A percentile compares a stretch with the other conserved stretches of the same genome.
These are phyloP conservation scores for Arctium lappa DNA, from an alignment of 129 eudicot species.

Conservation along the genomic window DNA sequence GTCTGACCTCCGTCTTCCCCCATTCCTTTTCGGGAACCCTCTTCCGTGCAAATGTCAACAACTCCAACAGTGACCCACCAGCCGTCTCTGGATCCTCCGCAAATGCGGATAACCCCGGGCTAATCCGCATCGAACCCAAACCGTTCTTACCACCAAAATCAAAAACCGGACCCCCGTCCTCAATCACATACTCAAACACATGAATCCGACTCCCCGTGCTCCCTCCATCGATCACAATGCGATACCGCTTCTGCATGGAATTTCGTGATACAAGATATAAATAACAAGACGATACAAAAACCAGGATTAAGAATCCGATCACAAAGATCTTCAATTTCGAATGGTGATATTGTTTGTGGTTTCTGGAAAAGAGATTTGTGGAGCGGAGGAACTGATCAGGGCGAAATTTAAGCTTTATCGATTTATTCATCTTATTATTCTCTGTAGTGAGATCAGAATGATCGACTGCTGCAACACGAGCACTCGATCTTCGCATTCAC, in stretches of 20 bases:
- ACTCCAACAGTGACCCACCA: constrained; percentile 51
- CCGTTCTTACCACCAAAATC: constrained; percentile 63
- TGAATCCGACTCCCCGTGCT: constrained; percentile 87
- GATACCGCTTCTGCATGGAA: constrained; percentile 6
- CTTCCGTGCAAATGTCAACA: constrained; percentile 70
- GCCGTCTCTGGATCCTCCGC: constrained; percentile 61
- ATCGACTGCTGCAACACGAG: constrained; percentile 39
- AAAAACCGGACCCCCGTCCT: constrained; percentile 39
- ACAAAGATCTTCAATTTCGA: constrained; percentile 29
- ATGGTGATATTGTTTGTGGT: constrained; percentile 13
- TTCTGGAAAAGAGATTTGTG: constrained; percentile 47
- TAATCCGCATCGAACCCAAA: constrained; percentile 63
- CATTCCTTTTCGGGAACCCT: constrained; percentile 60
- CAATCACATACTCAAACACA: constrained; percentile 57
- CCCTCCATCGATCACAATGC: constrained; percentile 82
- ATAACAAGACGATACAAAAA: constrained; percentile 34
- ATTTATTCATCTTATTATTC: constrained; percentile 40
- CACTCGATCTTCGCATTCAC: constrained; percentile 89
- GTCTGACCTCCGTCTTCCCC: constrained; percentile 62
- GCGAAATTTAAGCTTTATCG: constrained; percentile 51
- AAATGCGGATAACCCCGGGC: constrained; percentile 77
- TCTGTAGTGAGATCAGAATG: constrained; percentile 4
- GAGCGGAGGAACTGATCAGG: constrained; percentile 42
- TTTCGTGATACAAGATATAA: constrained; percentile 18
- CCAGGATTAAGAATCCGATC: constrained; percentile 26